Evolutionary conservation across 495 filamentous ascomycete genomes (phyloP).

Genomic region (Jackrogersella multiformis): DNA sequence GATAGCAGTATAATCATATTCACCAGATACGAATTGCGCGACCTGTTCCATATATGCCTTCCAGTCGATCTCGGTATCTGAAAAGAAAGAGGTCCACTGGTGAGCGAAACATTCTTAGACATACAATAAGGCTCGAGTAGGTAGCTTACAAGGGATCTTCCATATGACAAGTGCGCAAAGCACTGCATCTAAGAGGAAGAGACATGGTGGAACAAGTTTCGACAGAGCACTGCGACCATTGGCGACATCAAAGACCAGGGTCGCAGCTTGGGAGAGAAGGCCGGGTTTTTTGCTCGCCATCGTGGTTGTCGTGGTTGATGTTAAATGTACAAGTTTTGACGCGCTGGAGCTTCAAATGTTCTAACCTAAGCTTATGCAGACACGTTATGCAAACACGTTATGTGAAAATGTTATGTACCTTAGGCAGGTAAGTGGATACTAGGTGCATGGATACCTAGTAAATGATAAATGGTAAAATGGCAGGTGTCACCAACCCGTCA

Average conservation of each 20-base stretch:
- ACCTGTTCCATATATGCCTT: conserved; percentile 95
- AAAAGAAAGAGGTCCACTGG: not conserved
- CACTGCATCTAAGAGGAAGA: conserved; percentile 76
- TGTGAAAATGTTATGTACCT: not conserved
- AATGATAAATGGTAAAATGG: not conserved
- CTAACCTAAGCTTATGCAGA: too few species aligned
- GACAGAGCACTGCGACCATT: conserved; percentile 54
- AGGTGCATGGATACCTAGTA: too few species aligned
- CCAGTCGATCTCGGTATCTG: conserved; percentile 99
- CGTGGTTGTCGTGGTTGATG: conserved; percentile 11
- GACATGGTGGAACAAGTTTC: conserved; percentile 61
- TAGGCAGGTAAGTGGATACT: not conserved
- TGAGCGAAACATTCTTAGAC: not conserved
- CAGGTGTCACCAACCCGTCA: conserved; percentile 1
- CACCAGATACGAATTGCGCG: conserved; percentile 77
- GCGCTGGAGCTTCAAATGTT: conserved; percentile 21
- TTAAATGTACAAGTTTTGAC: not conserved
- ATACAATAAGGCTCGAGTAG: not conserved
- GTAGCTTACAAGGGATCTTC: conserved; percentile 86
- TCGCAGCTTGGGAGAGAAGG: conserved; percentile 34
- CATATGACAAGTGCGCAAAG: conserved; percentile 80
- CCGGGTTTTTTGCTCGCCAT: conserved; percentile 39
- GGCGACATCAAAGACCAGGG: conserved; percentile 47
- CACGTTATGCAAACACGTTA: conserved; percentile 30
- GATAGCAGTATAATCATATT: conserved; percentile 87